These are phyloP conservation scores for Lizonia empirigonia DNA, from an alignment of 2,329 filamentous ascomycete species.

Conservation along the genomic window DNA sequence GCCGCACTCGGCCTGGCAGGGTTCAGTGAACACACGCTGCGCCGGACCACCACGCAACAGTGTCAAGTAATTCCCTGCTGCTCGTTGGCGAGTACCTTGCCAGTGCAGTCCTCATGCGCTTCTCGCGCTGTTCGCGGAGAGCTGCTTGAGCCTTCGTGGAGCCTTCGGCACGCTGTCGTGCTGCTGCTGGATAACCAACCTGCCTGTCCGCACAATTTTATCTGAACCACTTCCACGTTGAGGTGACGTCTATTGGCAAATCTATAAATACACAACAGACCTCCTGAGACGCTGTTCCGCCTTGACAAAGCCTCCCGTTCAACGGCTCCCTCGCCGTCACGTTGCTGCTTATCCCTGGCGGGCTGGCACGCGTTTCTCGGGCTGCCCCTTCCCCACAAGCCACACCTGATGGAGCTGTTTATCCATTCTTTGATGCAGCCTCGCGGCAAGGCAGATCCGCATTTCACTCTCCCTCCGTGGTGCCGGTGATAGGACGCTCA, in stretches of 20 bases:
- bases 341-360: conserved; percentile 9
- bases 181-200: no score
- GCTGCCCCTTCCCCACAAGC: conserved; percentile 11
- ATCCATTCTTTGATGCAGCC: conserved; percentile 9
- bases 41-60: conserved; percentile 5
- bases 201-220: no score
- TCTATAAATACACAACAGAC: conserved; percentile 15
- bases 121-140: background rate
- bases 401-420: conserved; percentile 1
- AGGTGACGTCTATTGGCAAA: conserved; percentile 11
- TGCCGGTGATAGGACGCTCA: conserved; percentile 17
- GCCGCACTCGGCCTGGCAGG: conserved; percentile 5
- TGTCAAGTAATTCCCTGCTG: conserved; percentile 10
- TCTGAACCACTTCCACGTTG: background rate
- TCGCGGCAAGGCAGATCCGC: conserved; percentile 12
- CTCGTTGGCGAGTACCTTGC: conserved; percentile 9
- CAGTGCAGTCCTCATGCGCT: conserved; percentile 3
- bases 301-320: conserved; percentile 16
- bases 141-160: background rate
- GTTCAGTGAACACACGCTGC: conserved; percentile 3
- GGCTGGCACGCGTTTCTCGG: conserved; percentile 16
- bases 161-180: background rate
- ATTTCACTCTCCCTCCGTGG: conserved; percentile 15
- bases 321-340: conserved; percentile 10
- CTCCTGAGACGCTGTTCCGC: conserved; percentile 15